These are phyloP conservation scores for Cantharellus cinnabarinus DNA, from an alignment of 768 basidiomycete genomes.

Conservation along the genomic window DNA sequence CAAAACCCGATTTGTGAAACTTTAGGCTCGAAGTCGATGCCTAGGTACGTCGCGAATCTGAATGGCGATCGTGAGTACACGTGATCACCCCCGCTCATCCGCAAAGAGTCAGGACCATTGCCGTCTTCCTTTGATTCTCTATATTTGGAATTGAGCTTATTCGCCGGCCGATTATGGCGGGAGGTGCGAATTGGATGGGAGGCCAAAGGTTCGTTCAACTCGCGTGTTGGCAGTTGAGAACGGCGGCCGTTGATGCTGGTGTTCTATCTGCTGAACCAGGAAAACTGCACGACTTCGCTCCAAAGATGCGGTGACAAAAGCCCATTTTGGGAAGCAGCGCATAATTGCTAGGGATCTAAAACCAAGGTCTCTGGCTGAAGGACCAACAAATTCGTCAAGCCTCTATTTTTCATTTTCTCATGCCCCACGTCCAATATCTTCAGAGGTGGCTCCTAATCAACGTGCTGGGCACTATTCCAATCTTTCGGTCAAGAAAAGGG, in stretches of 20 bases:
- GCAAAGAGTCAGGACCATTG: no score
- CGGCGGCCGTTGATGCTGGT: background rate
- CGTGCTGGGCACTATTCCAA: no score
- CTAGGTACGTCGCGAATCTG: no score
- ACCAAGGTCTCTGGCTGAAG: background rate
- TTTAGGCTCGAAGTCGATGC: no score
- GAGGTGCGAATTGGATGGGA: background rate
- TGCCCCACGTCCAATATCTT: background rate
- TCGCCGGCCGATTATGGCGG: background rate
- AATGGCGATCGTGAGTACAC: no score
- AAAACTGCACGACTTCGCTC: background rate
- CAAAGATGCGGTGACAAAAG: background rate
- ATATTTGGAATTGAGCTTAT: background rate
- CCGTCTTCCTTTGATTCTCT: no score
- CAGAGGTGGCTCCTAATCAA: no score
- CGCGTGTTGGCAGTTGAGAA: background rate
- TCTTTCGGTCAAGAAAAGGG: no score
- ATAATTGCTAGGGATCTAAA: background rate
- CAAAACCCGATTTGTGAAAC: no score
- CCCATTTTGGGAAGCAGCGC: constrained; percentile 1
- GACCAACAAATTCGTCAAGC: background rate
- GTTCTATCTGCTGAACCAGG: background rate
- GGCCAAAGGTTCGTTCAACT: background rate
- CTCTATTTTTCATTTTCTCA: background rate
- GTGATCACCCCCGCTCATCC: no score